Evolutionary conservation across 1,139 yeast genomes (phyloP).

Genomic region (Yamadazyma buinensis): DNA sequence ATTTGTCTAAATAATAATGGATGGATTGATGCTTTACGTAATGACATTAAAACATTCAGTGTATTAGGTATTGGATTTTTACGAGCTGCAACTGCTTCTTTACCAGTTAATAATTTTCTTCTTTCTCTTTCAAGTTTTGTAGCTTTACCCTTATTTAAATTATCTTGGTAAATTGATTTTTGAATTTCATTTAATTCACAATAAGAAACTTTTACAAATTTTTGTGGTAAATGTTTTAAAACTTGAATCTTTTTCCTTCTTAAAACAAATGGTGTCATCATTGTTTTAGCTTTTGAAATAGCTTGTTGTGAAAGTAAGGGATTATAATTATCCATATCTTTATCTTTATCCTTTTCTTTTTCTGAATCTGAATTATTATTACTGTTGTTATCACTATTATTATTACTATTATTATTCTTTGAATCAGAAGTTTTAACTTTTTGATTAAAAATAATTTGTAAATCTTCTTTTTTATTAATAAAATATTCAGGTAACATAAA

Average conservation of each 20-base stretch:
- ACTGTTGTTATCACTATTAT: too few species aligned
- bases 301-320: conserved; percentile 90
- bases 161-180: conserved; percentile 53
- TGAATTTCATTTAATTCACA: conserved; percentile 66
- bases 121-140: conserved; percentile 50
- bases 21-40: conserved; percentile 74
- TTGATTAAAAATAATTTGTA: conserved; percentile 79
- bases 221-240: conserved; percentile 79
- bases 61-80: conserved; percentile 37
- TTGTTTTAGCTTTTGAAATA: conserved; percentile 85
- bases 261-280: conserved; percentile 97
- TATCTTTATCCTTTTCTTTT: too few species aligned
- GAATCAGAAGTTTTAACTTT: conserved; percentile 61
- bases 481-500: conserved; percentile 86
- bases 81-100: conserved; percentile 34
- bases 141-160: conserved; percentile 44
- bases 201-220: conserved; percentile 57
- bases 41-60: conserved; percentile 60
- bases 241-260: conserved; percentile 93
- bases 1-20: conserved; percentile 64
- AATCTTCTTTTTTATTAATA: conserved; percentile 75
- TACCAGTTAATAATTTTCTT: conserved; percentile 39
- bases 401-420: too few species aligned
- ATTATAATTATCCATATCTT: too few species aligned
- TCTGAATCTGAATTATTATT: too few species aligned